Percentiles rank a stretch among this genome's conserved stretches.
Conservation (phyloP, 495 filamentous ascomycete genomes). For the Rhypophila decipiens region DNA sequence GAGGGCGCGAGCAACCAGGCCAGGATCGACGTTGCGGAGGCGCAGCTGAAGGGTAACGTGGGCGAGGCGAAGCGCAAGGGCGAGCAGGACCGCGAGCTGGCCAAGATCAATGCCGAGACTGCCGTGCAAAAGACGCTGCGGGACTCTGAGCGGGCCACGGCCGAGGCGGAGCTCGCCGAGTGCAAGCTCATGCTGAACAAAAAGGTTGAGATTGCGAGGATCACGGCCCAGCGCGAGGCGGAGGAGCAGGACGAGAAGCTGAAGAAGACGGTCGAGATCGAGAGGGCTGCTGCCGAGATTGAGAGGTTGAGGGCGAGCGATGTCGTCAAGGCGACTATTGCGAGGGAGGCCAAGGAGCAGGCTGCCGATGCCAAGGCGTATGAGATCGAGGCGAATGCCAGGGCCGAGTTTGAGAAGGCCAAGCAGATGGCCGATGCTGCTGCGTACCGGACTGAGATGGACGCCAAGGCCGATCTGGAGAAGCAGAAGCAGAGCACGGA, state of each 20-base stretch:
- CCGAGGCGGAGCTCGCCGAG: slow-evolving; percentile 65
- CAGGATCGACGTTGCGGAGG: slow-evolving; percentile 55
- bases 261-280: slow-evolving; percentile 64
- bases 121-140: slow-evolving; percentile 78
- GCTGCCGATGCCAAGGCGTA: slow-evolving; percentile 61
- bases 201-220: slow-evolving; percentile 65
- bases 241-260: slow-evolving; percentile 71
- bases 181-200: slow-evolving; percentile 63
- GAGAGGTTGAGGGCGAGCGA: slow-evolving; percentile 69
- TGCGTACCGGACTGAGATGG: slow-evolving; percentile 34
- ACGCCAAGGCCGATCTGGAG: slow-evolving; percentile 56
- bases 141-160: slow-evolving; percentile 69
- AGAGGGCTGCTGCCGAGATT: slow-evolving; percentile 70
- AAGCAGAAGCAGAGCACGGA: slow-evolving; percentile 50
- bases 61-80: slow-evolving; percentile 74
- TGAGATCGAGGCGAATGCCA: slow-evolving; percentile 49
- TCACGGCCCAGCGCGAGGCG: slow-evolving; percentile 60
- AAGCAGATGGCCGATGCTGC: slow-evolving; percentile 51
- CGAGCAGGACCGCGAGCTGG: slow-evolving; percentile 70
- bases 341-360: slow-evolving; percentile 64
- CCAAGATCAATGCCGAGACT: slow-evolving; percentile 74
- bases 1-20: slow-evolving; percentile 76
- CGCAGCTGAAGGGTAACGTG: slow-evolving; percentile 69
- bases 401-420: slow-evolving; percentile 52
- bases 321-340: slow-evolving; percentile 71